These are phyloP conservation scores for Irpex sp. DNA, from an alignment of 1,284 basidiomycete genomes.

Conservation along the genomic window DNA sequence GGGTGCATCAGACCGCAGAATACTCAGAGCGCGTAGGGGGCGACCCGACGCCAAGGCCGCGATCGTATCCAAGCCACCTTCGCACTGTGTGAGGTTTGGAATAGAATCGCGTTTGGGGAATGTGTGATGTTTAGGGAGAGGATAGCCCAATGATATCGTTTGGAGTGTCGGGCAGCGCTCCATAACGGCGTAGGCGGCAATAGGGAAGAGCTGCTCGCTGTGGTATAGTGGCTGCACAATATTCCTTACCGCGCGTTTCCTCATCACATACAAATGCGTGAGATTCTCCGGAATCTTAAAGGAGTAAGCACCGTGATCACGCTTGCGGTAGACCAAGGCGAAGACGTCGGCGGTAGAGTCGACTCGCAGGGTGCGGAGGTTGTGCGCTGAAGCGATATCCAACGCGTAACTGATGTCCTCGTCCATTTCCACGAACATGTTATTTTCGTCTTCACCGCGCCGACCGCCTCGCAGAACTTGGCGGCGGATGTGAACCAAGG, in stretches of 20 bases:
- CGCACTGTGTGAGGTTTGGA: slow-evolving; percentile 26
- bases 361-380: slow-evolving; percentile 33
- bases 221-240: slow-evolving; percentile 14
- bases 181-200: slow-evolving; percentile 24
- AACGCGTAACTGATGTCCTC: slow-evolving; percentile 21
- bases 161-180: slow-evolving; percentile 19
- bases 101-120: slow-evolving; percentile 24
- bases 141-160: slow-evolving; percentile 23
- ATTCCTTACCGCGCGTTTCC: slow-evolving; percentile 18
- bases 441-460: slow-evolving; percentile 9
- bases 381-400: slow-evolving; percentile 28
- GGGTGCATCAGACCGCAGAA: slow-evolving; percentile 18
- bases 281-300: slow-evolving; percentile 29
- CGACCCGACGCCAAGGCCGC: slow-evolving; percentile 15
- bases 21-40: slow-evolving; percentile 21
- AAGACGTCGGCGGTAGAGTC: slow-evolving; percentile 38
- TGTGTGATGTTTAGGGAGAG: slow-evolving; percentile 18
- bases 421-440: slow-evolving; percentile 11
- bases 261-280: slow-evolving; percentile 32
- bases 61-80: slow-evolving; percentile 23
- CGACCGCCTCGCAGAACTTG: slow-evolving; percentile 9
- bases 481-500: slow-evolving; percentile 27
- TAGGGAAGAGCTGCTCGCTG: slow-evolving; percentile 23
- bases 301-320: slow-evolving; percentile 23
- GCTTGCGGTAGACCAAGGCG: slow-evolving; percentile 15